Conservation (phyloP, 106 monocot genomes). For the Dioscorea alata region DNA sequence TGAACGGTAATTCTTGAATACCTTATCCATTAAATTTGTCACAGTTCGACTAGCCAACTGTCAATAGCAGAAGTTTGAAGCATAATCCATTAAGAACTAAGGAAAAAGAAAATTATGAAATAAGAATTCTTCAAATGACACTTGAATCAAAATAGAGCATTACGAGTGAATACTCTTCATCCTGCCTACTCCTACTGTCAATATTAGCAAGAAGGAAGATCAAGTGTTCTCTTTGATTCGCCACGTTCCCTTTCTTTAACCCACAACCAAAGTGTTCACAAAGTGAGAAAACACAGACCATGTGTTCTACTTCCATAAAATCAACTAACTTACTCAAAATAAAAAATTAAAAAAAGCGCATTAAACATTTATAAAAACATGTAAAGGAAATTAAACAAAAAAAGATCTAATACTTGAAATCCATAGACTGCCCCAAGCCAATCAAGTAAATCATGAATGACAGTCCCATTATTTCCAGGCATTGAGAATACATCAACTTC, state of each 20-base stretch:
- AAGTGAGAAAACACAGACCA: no score
- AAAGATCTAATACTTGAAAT: conserved; percentile 60
- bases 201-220: conserved; percentile 91
- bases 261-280: conserved; percentile 8
- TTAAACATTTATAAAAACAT: not conserved
- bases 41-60: conserved; percentile 64
- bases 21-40: conserved; percentile 49
- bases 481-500: conserved; percentile 24
- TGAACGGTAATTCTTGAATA: conserved; percentile 75
- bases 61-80: conserved; percentile 1
- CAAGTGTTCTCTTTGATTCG: conserved; percentile 93
- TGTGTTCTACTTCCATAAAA: no score
- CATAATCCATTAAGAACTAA: not conserved
- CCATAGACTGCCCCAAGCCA: conserved; percentile 88
- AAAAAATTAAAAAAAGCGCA: not conserved
- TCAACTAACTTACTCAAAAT: not conserved
- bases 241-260: conserved; percentile 94
- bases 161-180: conserved; percentile 52
- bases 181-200: conserved; percentile 43
- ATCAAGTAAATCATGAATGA: conserved; percentile 76
- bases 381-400: not conserved
- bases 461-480: conserved; percentile 27
- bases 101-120: not conserved
- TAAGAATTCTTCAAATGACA: not conserved
- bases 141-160: not conserved